Conservation (phyloP, 805 yeast species). For the Schizosaccharomyces cryophilus region DNA sequence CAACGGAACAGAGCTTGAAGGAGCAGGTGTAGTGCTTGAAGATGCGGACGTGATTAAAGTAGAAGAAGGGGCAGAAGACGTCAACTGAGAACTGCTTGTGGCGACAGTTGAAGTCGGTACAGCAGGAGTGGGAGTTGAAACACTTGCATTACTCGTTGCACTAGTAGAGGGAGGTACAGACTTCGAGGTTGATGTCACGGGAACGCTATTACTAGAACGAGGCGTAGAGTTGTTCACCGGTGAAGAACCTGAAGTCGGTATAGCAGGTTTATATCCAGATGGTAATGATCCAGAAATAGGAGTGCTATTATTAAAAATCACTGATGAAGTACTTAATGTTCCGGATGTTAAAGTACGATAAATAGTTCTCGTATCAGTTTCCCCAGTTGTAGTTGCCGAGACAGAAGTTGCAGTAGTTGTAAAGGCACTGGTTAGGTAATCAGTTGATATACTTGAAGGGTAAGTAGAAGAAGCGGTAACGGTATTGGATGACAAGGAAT, state of each 20-base stretch:
- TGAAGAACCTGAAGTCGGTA: not conserved
- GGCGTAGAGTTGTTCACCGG: no score
- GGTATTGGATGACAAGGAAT: not conserved
- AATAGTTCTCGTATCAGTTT: not conserved
- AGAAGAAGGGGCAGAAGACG: no score
- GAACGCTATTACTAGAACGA: no score
- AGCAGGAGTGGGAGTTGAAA: no score
- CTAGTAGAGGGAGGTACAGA: no score
- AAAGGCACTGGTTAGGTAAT: not conserved
- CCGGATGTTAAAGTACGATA: not conserved
- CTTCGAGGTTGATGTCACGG: no score
- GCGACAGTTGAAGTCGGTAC: no score
- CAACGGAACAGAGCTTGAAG: no score
- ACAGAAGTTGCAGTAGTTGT: not conserved
- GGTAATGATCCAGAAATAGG: not conserved
- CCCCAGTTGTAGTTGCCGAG: not conserved
- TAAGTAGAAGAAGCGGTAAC: not conserved
- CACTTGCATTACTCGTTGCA: no score
- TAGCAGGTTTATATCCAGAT: not conserved
- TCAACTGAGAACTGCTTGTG: no score
- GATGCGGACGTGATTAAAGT: no score
- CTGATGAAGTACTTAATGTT: not conserved
- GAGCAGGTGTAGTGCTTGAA: no score
- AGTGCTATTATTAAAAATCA: not conserved
- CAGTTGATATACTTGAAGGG: not conserved